Percentiles rank a stretch among this genome's conserved stretches.
Conservation (phyloP, 805 yeast species). For the Wickerhamiella spandovensis region DNA sequence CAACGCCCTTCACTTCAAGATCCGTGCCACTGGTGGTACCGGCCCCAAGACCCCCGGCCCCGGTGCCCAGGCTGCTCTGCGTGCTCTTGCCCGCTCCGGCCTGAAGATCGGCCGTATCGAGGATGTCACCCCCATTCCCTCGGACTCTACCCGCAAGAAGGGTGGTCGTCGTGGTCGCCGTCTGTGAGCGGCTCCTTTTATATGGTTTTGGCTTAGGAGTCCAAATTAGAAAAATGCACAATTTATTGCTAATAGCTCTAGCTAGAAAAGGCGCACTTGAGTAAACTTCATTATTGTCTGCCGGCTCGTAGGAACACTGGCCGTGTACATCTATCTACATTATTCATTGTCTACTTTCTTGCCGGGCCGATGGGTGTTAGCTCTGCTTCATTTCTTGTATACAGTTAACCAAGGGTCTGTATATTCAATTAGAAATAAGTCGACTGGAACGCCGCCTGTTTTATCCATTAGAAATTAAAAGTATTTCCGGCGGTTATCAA, state of each 20-base stretch:
- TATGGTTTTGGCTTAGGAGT: background rate
- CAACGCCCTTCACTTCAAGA: conserved; percentile 98
- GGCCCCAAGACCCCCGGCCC: conserved; percentile 99
- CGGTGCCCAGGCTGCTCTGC: conserved; percentile 98
- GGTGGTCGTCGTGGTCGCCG: conserved; percentile 99
- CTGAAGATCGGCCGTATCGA: conserved; percentile 99
- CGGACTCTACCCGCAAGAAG: conserved; percentile 99
- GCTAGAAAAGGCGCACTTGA: conserved; percentile 1
- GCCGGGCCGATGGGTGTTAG: no score
- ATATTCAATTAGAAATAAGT: no score
- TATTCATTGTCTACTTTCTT: no score
- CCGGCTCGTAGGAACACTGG: no score
- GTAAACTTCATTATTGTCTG: no score
- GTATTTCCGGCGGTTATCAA: no score
- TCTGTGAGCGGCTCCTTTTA: conserved; percentile 36
- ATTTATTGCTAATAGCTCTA: conserved; percentile 1
- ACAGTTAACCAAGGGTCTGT: no score
- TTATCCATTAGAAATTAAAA: no score
- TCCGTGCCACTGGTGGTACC: conserved; percentile 99
- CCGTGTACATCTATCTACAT: no score
- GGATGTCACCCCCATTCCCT: conserved; percentile 99
- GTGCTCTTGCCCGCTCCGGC: conserved; percentile 99
- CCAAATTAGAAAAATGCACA: conserved; percentile 1
- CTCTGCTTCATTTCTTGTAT: no score
- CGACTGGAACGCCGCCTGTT: no score